These are phyloP conservation scores for Lentinula sp. DNA, from an alignment of 768 basidiomycete genomes.

Conservation along the genomic window DNA sequence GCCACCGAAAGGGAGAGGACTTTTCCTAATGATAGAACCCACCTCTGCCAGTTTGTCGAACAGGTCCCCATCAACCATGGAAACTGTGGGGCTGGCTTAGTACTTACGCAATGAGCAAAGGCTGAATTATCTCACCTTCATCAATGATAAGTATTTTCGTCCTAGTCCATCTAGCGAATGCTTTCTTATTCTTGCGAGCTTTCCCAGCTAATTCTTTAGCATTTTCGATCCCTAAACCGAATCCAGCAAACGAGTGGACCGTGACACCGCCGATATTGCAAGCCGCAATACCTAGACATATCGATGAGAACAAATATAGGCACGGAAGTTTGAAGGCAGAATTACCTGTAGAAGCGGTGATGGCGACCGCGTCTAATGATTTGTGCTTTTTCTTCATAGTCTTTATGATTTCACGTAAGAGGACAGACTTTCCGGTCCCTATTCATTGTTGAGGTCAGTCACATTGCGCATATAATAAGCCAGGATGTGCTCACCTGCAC, in stretches of 20 bases:
- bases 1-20: conserved; percentile 78
- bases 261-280: conserved; percentile 97
- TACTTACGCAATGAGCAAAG: background rate
- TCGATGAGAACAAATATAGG: background rate
- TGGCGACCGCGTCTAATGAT: conserved; percentile 69
- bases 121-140: conserved; percentile 45
- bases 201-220: conserved; percentile 58
- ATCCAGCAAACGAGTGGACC: conserved; percentile 93
- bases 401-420: conserved; percentile 87
- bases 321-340: background rate
- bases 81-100: conserved; percentile 50
- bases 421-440: conserved; percentile 97
- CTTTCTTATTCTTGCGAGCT: conserved; percentile 81
- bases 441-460: conserved; percentile 10
- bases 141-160: conserved; percentile 83
- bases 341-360: conserved; percentile 90
- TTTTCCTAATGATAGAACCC: conserved; percentile 58
- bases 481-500: conserved; percentile 65
- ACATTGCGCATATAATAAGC: background rate
- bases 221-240: conserved; percentile 73
- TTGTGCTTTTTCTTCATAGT: conserved; percentile 55
- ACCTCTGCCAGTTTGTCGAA: conserved; percentile 87
- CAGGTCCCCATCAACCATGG: conserved; percentile 92
- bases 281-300: conserved; percentile 73
- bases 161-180: conserved; percentile 70